phyloP scores from a whole-genome alignment of 345 rosid species.

The Diplotaxis tenuifolia region DNA sequence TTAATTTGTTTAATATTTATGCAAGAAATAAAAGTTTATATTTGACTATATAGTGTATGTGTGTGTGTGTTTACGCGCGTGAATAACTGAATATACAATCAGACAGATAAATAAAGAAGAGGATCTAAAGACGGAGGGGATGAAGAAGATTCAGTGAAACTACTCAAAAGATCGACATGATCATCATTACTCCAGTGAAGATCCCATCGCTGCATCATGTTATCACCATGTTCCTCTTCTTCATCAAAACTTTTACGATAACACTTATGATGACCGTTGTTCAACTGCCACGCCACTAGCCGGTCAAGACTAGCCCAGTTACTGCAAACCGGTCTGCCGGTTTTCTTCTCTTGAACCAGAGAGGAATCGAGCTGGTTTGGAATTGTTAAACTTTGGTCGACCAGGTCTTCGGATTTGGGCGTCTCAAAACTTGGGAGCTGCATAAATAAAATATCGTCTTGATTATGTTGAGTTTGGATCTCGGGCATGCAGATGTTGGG shows the following conservation, averaged over 20 bases:
- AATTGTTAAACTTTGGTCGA: constrained; percentile 41
- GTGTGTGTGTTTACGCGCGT: constrained; percentile 1
- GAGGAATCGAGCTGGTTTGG: constrained; percentile 29
- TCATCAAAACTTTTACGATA: constrained; percentile 45
- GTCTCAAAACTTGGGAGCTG: constrained; percentile 77
- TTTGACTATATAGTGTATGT: background rate
- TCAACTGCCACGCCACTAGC: constrained; percentile 91
- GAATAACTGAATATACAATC: too few relatives aligned
- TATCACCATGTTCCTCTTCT: constrained; percentile 41
- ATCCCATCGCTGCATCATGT: constrained; percentile 37
- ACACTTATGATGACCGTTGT: constrained; percentile 50
- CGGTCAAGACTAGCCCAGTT: constrained; percentile 86
- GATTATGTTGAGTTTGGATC: constrained; percentile 34
- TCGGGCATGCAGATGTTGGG: constrained; percentile 50
- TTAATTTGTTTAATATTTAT: background rate
- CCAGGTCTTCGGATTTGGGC: constrained; percentile 40
- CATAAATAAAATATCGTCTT: constrained; percentile 39
- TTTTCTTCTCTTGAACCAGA: constrained; percentile 33
- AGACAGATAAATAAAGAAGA: constrained; percentile 72
- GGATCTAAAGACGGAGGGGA: constrained; percentile 61
- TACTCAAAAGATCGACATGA: constrained; percentile 59
- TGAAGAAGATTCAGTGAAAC: constrained; percentile 59
- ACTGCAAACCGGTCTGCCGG: constrained; percentile 32
- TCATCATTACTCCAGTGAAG: constrained; percentile 33
- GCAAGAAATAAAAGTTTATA: background rate